phyloP scores from a whole-genome alignment of 495 filamentous ascomycete genomes.

The Oidiodendron maius region DNA sequence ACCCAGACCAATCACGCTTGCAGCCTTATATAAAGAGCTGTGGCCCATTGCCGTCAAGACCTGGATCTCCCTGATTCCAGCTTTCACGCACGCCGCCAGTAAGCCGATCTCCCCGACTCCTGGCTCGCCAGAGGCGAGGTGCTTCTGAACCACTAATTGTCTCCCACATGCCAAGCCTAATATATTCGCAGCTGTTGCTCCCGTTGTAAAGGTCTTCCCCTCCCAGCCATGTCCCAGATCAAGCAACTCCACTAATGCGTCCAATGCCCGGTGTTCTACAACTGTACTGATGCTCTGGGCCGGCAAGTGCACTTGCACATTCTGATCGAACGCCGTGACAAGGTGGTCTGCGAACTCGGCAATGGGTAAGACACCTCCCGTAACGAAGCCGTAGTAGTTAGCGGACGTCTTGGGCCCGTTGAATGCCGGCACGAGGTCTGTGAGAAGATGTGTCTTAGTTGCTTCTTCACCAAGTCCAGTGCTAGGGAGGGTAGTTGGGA shows the following conservation, averaged over 20 bases:
- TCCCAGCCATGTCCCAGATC: conserved; percentile 43
- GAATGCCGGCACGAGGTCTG: conserved; percentile 18
- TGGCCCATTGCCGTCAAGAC: conserved; percentile 78
- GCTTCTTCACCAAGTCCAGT: conserved; percentile 19
- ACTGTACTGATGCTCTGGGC: conserved; percentile 65
- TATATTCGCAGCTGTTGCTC: conserved; percentile 81
- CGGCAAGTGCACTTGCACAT: conserved; percentile 79
- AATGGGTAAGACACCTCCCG: conserved; percentile 71
- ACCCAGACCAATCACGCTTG: conserved; percentile 74
- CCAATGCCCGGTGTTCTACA: conserved; percentile 66
- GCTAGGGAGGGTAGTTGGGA: conserved; percentile 9
- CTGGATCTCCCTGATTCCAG: conserved; percentile 61
- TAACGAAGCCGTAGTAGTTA: conserved; percentile 83
- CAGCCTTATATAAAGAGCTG: conserved; percentile 77
- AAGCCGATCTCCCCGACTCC: conserved; percentile 59
- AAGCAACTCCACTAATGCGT: conserved; percentile 64
- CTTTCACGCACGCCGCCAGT: conserved; percentile 54
- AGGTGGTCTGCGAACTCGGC: conserved; percentile 79
- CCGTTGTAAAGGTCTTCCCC: conserved; percentile 78
- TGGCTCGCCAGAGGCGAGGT: conserved; percentile 21
- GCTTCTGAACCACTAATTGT: conserved; percentile 53
- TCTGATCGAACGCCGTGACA: conserved; percentile 74
- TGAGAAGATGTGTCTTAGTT: conserved; percentile 16
- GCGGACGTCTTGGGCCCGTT: conserved; percentile 21
- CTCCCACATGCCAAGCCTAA: conserved; percentile 74